phyloP scores from a whole-genome alignment of 768 basidiomycete species.

The Suillus subluteus region DNA sequence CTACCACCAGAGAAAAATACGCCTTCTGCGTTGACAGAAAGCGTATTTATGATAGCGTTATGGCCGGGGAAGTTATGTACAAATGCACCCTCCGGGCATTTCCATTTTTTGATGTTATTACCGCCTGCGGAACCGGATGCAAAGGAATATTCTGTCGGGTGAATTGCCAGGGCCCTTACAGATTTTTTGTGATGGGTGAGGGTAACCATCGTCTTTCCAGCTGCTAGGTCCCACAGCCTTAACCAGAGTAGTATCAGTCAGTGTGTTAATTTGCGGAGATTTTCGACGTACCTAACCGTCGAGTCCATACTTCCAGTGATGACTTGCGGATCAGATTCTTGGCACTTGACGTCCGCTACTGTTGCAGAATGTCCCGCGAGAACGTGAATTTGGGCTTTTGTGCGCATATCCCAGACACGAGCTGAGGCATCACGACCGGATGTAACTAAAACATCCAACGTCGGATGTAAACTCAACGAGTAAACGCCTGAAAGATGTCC shows the following conservation, averaged over 20 bases:
- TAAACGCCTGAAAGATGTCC: slow-evolving; percentile 99
- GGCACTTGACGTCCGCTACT: slow-evolving; percentile 93
- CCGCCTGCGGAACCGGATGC: slow-evolving; percentile 97
- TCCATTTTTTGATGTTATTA: slow-evolving; percentile 99
- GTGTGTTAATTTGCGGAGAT: not conserved
- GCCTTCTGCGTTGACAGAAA: slow-evolving; percentile 92
- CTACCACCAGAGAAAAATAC: slow-evolving; percentile 96
- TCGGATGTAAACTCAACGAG: slow-evolving; percentile 89
- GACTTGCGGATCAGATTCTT: slow-evolving; percentile 97
- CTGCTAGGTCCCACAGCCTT: slow-evolving; percentile 96
- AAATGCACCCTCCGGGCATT: slow-evolving; percentile 94
- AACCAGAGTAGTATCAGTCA: slow-evolving; percentile 8
- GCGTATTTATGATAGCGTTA: slow-evolving; percentile 96
- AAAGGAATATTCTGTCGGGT: slow-evolving; percentile 96
- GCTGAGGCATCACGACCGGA: slow-evolving; percentile 96
- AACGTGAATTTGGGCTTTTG: slow-evolving; percentile 93
- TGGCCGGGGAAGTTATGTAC: slow-evolving; percentile 97
- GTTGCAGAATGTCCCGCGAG: slow-evolving; percentile 94
- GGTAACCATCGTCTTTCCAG: slow-evolving; percentile 95
- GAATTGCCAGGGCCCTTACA: slow-evolving; percentile 90
- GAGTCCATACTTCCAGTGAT: slow-evolving; percentile 99
- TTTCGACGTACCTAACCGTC: slow-evolving; percentile 72
- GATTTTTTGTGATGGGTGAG: slow-evolving; percentile 99
- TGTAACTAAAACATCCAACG: slow-evolving; percentile 93
- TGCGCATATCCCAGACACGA: slow-evolving; percentile 99